phyloP scores from a whole-genome alignment of 129 eudicot species.

The Helianthus tuberosus region DNA sequence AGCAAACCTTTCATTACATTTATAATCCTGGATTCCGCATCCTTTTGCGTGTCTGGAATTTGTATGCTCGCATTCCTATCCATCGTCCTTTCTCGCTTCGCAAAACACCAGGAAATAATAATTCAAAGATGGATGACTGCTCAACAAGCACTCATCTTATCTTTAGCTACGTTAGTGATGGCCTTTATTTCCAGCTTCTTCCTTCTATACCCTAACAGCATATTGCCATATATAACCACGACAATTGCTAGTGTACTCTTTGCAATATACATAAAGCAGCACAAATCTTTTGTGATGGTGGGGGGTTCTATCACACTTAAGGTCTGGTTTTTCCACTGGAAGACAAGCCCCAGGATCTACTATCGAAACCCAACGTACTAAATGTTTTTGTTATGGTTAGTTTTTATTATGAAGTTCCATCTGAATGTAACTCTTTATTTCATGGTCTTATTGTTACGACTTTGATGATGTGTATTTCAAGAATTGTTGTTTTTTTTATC shows the following conservation, averaged over 20 bases:
- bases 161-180: slow-evolving; percentile 20
- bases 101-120: neutral
- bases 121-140: slow-evolving; percentile 14
- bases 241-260: neutral
- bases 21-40: slow-evolving; percentile 26
- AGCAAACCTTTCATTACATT: slow-evolving; percentile 18
- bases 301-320: slow-evolving; percentile 5
- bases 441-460: neutral
- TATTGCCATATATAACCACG: neutral
- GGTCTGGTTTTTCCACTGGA: too few species aligned
- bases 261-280: neutral
- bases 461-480: neutral
- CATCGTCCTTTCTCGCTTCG: slow-evolving; percentile 22
- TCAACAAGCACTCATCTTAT: slow-evolving; percentile 13
- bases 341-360: too few species aligned
- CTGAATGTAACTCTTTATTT: too few species aligned
- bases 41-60: slow-evolving; percentile 27
- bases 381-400: too few species aligned
- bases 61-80: slow-evolving; percentile 35
- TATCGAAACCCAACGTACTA: too few species aligned
- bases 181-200: slow-evolving; percentile 22
- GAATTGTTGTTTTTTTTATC: too few species aligned
- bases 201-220: slow-evolving; percentile 15
- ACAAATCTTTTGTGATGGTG: too few species aligned
- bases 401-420: too few species aligned